Percentiles rank a stretch among this genome's conserved stretches.
phyloP scores from a whole-genome alignment of 345 rosid genomes.

The Populus simonii region DNA sequence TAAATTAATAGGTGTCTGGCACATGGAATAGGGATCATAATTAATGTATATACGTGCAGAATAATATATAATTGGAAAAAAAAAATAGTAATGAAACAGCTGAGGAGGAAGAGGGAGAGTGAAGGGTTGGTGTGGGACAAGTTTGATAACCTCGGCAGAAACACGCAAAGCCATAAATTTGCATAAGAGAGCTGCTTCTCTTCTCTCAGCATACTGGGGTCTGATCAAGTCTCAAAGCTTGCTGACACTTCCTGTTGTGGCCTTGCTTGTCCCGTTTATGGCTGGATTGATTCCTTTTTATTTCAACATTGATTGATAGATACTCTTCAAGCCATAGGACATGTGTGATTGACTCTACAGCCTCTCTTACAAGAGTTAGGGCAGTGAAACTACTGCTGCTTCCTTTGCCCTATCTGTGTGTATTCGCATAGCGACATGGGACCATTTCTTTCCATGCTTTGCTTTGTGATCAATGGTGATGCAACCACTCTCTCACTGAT shows the following conservation, averaged over 20 bases:
- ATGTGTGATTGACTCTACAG: background rate
- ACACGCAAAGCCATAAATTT: background rate
- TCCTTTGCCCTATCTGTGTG: too few relatives aligned
- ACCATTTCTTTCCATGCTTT: background rate
- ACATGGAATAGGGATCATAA: too few relatives aligned
- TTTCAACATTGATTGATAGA: background rate
- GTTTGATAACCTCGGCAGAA: background rate
- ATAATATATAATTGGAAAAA: background rate
- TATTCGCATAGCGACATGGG: background rate
- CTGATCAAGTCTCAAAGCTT: background rate
- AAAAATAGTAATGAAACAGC: background rate
- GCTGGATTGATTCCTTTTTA: background rate
- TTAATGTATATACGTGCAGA: too few relatives aligned
- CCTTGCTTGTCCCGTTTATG: background rate
- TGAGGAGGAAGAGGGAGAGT: background rate
- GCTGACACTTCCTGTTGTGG: background rate
- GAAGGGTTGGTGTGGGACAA: background rate
- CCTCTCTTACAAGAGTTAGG: too few relatives aligned
- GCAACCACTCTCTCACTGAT: background rate
- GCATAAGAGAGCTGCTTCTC: background rate
- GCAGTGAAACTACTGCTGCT: too few relatives aligned
- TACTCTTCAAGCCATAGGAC: background rate
- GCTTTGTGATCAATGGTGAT: background rate
- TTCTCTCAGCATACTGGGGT: background rate
- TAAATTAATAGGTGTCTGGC: too few relatives aligned